Evolutionary conservation across 148 eudicot genomes (phyloP), one percentile per base, ranked within the genome.

Genomic region (Chenopodium album): DNA sequence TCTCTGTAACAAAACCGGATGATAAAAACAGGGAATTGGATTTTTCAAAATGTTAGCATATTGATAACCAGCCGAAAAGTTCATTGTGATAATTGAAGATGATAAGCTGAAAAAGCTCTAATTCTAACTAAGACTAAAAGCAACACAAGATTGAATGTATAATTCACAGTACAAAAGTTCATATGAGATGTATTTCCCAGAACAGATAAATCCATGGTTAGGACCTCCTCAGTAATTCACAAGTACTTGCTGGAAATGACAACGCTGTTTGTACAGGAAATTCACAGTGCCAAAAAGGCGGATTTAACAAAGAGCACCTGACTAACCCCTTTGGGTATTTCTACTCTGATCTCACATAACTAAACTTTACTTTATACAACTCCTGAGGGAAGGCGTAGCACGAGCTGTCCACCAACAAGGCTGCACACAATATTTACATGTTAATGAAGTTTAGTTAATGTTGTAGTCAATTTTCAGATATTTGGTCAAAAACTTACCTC

Each of bases 361-460:
- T 22, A 70, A 32, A 69, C 20, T 48, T 29, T 29, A 63, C 70
- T 69, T 81, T 83, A 87, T 71, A 87, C 89, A 32, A 84, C 85
- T 71, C 89, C 89, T 23, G 89, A 87, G n/a, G 89, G 89, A 60
- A 87, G 89, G 56, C 89, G 85, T 9, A 87, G 83, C 73, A 87
- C 89, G 12, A 87, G 89, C 86, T 87, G 89, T 66, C 89, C 89
- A 68, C 89, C 89, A 16, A 87, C 84, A 26, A 86, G 75, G 80
- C 88, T 86, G 88, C 86, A 80, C 48, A 56, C 22, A 23, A 78
- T 7, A 41, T 37, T 63, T 12, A 22, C 13, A 19, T 5, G 64
- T 75, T 79, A 3, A 54, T 32, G 31, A 78, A 56, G 44, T 41
- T 41, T 6, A 41, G 7, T 5, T 41, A 41, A 41, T 41, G 5